These are phyloP conservation scores for Pilobolus umbonatus DNA, from an alignment of 192 early-diverging fungal genomes.

Conservation along the genomic window DNA sequence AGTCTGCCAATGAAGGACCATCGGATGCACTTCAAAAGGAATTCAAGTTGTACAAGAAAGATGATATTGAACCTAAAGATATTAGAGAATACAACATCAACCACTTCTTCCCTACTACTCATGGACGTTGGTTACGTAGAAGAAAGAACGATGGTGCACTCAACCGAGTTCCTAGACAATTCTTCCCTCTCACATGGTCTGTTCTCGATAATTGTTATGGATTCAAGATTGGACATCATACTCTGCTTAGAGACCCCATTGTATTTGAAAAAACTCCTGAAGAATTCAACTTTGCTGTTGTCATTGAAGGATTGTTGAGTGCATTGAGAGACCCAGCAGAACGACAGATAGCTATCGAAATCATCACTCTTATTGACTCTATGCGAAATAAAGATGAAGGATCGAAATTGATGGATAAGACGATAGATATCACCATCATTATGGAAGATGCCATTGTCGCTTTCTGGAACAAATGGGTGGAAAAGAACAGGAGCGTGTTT, in stretches of 20 bases:
- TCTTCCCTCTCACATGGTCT: constrained; percentile 75
- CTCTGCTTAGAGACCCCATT: constrained; percentile 68
- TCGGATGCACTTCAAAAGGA: constrained; percentile 51
- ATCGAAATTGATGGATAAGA: constrained; percentile 37
- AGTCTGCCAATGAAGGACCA: constrained; percentile 47
- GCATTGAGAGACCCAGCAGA: constrained; percentile 75
- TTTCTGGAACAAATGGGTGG: constrained; percentile 71
- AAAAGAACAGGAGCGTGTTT: constrained; percentile 35
- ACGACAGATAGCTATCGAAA: constrained; percentile 71
- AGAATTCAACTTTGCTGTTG: constrained; percentile 82
- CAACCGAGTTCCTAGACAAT: constrained; percentile 72
- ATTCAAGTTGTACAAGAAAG: constrained; percentile 43
- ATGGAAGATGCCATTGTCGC: constrained; percentile 59
- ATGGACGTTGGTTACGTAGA: constrained; percentile 68
- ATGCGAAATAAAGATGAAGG: constrained; percentile 65
- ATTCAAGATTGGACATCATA: constrained; percentile 54
- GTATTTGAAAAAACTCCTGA: constrained; percentile 79
- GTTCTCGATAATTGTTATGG: constrained; percentile 61
- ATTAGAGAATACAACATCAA: constrained; percentile 39
- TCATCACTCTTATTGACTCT: constrained; percentile 62
- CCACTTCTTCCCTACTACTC: constrained; percentile 42
- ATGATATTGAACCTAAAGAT: constrained; percentile 40
- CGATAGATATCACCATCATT: constrained; percentile 56
- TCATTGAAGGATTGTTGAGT: constrained; percentile 70
- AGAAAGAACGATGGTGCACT: constrained; percentile 83